A percentile compares a stretch with the other conserved stretches of the same genome.
These are phyloP conservation scores for Dendrocalamus latiflorus DNA, from an alignment of 202 grass and related monocot species.

Conservation along the genomic window DNA sequence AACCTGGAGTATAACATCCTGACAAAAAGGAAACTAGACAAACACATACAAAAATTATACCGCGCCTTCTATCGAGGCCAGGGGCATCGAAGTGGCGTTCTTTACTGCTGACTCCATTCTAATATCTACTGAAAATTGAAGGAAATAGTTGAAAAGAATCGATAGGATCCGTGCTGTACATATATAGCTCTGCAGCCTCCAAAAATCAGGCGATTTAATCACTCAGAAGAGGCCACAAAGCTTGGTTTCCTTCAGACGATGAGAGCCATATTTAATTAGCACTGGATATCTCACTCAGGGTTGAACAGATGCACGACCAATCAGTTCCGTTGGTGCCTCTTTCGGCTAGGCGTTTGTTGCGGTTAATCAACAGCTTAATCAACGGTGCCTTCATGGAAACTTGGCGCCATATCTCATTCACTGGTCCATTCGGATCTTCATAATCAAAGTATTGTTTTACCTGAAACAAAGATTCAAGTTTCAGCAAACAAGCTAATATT, in stretches of 20 bases:
- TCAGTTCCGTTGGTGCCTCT: conserved; percentile 46
- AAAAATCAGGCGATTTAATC: conserved; percentile 13
- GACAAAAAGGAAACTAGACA: not conserved
- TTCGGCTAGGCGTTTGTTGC: conserved; percentile 64
- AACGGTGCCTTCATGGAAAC: conserved; percentile 78
- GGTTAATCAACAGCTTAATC: conserved; percentile 84
- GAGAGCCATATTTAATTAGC: conserved; percentile 13
- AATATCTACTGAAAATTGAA: conserved; percentile 33
- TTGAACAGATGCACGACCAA: conserved; percentile 80
- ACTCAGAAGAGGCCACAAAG: not conserved
- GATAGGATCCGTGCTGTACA: too few relatives aligned
- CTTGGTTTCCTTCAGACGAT: not conserved
- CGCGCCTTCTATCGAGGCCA: not conserved
- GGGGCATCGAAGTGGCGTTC: not conserved
- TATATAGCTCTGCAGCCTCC: too few relatives aligned
- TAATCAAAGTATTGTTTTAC: conserved; percentile 85
- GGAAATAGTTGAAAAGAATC: not conserved
- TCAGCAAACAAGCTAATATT: not conserved
- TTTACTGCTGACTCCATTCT: not conserved
- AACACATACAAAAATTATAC: not conserved
- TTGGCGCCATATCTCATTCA: conserved; percentile 90
- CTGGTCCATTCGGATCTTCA: conserved; percentile 71
- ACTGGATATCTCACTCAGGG: conserved; percentile 18
- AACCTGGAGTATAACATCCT: not conserved
- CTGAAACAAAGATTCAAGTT: conserved; percentile 33